Conservation (phyloP, 208 protist species). For the Trichomonas tenax region DNA sequence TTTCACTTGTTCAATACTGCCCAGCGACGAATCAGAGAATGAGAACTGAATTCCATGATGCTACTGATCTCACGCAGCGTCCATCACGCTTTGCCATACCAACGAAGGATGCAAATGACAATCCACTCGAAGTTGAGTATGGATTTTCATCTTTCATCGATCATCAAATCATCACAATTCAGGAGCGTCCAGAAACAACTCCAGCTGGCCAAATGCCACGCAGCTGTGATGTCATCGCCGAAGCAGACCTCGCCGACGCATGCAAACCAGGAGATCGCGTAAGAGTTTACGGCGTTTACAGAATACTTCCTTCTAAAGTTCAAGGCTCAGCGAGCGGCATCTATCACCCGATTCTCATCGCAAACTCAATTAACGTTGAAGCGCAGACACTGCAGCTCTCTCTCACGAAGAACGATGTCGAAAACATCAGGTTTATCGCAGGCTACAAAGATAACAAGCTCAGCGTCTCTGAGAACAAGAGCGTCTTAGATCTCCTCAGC, state of each 20-base stretch:
- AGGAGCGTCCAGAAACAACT: conserved; percentile 75
- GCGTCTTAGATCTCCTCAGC: neutral
- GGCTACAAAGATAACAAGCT: neutral
- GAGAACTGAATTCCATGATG: conserved; percentile 73
- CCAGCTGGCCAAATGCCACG: conserved; percentile 90
- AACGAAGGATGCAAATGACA: conserved; percentile 70
- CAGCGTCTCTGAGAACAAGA: neutral
- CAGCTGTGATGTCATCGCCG: conserved; percentile 81
- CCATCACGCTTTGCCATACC: conserved; percentile 2
- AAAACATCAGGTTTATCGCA: neutral
- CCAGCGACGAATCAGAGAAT: conserved; percentile 63
- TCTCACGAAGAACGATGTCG: neutral
- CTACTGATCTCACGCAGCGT: conserved; percentile 58
- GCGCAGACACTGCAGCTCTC: neutral
- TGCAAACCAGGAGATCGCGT: conserved; percentile 60
- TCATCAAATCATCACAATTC: conserved; percentile 39
- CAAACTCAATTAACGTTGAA: neutral
- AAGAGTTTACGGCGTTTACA: neutral
- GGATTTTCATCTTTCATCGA: conserved; percentile 88
- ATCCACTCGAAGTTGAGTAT: conserved; percentile 83
- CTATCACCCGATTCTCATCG: neutral
- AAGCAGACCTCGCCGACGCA: conserved; percentile 87
- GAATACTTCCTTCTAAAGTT: neutral
- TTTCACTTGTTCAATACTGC: conserved; percentile 83
- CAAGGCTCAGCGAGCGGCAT: neutral